Conservation (phyloP, 73 alveolate species). For the Uronychia setigera region DNA sequence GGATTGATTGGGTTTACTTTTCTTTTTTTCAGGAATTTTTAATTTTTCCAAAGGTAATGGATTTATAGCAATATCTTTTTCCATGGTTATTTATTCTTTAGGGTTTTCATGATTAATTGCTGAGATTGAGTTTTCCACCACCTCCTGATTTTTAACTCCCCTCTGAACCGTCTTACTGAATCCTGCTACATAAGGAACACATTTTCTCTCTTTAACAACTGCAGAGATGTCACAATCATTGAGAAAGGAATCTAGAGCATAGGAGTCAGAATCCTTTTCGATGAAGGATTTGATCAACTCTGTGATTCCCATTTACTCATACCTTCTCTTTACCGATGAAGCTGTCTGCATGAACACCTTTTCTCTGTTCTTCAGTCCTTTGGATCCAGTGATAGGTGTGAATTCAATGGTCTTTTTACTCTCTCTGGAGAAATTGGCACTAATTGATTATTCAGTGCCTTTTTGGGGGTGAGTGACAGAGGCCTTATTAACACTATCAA, state of each 20-base stretch:
- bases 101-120: too few relatives aligned
- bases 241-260: not conserved
- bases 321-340: not conserved
- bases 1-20: not conserved
- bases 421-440: too few relatives aligned
- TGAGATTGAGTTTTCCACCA: too few relatives aligned
- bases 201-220: not conserved
- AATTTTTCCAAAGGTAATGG: too few relatives aligned
- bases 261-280: not conserved
- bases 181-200: too few relatives aligned
- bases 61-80: too few relatives aligned
- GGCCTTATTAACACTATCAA: not conserved
- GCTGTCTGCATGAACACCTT: not conserved
- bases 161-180: too few relatives aligned
- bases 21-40: not conserved
- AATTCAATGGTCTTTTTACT: not conserved
- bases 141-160: too few relatives aligned
- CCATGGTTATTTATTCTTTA: too few relatives aligned
- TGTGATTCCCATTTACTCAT: not conserved
- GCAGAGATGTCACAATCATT: not conserved
- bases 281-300: not conserved
- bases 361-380: not conserved
- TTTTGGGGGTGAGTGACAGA: too few relatives aligned
- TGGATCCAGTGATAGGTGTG: not conserved
- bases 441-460: too few relatives aligned